Evolutionary conservation across 2,329 filamentous ascomycete genomes (phyloP).

Genomic region (Sordariomycetes sp.): DNA sequence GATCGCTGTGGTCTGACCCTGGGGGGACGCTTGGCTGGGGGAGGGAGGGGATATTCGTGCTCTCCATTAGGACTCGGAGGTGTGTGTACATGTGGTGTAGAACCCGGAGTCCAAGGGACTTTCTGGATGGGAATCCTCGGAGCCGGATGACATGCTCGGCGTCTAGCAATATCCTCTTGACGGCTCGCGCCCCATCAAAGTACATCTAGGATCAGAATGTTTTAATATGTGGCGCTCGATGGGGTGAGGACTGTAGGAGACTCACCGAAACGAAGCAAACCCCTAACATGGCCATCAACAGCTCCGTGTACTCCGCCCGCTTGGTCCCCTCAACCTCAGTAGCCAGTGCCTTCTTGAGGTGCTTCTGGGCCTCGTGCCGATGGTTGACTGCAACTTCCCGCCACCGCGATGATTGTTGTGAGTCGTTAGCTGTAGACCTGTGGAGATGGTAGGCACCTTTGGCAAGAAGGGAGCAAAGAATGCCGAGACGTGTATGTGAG

Average conservation of each 20-base stretch:
- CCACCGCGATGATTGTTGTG: conserved; percentile 11
- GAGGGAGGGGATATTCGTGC: conserved; percentile 12
- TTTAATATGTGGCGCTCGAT: not conserved
- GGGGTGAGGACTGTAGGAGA: not conserved
- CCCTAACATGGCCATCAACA: conserved; percentile 30
- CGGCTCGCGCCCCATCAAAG: not conserved
- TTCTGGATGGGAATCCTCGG: conserved; percentile 22
- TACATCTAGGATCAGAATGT: not conserved
- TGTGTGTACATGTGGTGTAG: conserved; percentile 36
- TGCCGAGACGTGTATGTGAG: conserved; percentile 23
- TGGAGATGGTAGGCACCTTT: conserved; percentile 30
- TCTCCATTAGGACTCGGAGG: conserved; percentile 31
- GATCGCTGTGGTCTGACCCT: not conserved
- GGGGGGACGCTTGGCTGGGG: not conserved
- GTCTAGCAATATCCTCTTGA: conserved; percentile 19
- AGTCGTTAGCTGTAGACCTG: not conserved
- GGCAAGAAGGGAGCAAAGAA: conserved; percentile 27
- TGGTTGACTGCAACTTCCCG: conserved; percentile 16
- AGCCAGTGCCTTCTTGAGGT: conserved; percentile 21
- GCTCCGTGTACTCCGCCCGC: conserved; percentile 28
- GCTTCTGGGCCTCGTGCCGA: conserved; percentile 18
- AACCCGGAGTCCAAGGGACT: conserved; percentile 27
- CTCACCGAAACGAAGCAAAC: conserved; percentile 12
- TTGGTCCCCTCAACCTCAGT: conserved; percentile 19
- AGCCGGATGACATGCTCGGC: conserved; percentile 30